Evolutionary conservation across 2,329 filamentous ascomycete species (phyloP).

Genomic region (Ophiosphaerella korrae): DNA sequence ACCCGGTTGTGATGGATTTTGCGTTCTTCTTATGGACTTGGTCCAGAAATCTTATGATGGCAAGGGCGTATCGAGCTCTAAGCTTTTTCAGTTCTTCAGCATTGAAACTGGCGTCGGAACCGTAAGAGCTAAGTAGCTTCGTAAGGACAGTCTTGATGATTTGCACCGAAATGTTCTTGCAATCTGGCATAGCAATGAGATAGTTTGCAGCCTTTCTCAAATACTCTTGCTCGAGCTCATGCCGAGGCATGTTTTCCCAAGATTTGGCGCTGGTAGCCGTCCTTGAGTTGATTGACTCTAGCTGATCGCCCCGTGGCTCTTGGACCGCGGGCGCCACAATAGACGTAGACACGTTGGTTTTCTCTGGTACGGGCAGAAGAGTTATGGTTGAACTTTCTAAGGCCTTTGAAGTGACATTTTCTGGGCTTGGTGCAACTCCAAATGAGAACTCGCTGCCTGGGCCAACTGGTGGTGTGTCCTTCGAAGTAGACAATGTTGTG

Average conservation of each 20-base stretch:
- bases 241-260: background rate
- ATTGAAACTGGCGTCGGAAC: conserved; percentile 2
- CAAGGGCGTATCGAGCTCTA: conserved; percentile 23
- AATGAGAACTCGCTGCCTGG: conserved; percentile 12
- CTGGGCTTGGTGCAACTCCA: background rate
- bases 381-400: background rate
- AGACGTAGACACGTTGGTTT: background rate
- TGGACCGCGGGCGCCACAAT: background rate
- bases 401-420: background rate
- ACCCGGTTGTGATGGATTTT: conserved; percentile 10
- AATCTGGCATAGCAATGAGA: conserved; percentile 16
- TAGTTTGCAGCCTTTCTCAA: conserved; percentile 23
- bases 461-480: background rate
- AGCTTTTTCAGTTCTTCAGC: conserved; percentile 15
- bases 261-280: background rate
- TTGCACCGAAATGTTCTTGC: conserved; percentile 1
- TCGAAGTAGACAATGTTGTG: background rate
- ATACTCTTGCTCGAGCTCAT: conserved; percentile 19
- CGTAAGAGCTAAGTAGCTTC: conserved; percentile 23
- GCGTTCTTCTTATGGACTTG: conserved; percentile 13
- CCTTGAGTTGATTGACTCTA: background rate
- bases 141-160: conserved; percentile 19
- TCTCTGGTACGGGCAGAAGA: background rate
- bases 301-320: background rate
- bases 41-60: conserved; percentile 28